Evolutionary conservation across 768 basidiomycete species (phyloP).

Genomic region (Lepiota subincarnata): DNA sequence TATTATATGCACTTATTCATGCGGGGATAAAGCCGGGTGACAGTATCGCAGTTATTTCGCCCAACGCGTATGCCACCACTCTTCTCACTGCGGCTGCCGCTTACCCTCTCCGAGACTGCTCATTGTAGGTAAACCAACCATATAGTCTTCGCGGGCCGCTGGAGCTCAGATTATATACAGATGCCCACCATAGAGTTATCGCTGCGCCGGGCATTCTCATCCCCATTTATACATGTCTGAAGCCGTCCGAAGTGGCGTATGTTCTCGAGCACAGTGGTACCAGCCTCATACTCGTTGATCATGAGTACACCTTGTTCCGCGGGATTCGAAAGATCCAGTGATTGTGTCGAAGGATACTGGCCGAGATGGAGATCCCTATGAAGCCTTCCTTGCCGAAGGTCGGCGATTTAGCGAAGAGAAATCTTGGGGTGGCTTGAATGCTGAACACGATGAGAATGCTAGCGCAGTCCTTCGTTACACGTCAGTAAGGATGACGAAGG

Average conservation of each 20-base stretch:
- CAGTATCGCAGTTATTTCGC: conserved; percentile 77
- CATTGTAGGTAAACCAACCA: conserved; percentile 53
- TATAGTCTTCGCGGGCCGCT: not conserved
- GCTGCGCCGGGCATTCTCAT: conserved; percentile 73
- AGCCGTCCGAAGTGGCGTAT: conserved; percentile 69
- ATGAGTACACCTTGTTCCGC: conserved; percentile 63
- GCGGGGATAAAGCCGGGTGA: conserved; percentile 76
- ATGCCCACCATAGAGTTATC: conserved; percentile 72
- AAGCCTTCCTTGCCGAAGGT: conserved; percentile 65
- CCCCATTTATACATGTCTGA: conserved; percentile 81
- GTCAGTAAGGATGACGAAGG: conserved; percentile 62
- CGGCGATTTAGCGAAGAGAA: conserved; percentile 62
- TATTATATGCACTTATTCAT: conserved; percentile 57
- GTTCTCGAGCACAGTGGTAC: conserved; percentile 78
- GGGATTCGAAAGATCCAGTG: conserved; percentile 42
- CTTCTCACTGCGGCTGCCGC: not conserved
- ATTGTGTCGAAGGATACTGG: conserved; percentile 74
- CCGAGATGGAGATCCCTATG: conserved; percentile 68
- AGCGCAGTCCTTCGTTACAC: conserved; percentile 73
- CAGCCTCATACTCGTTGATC: conserved; percentile 70
- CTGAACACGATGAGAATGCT: conserved; percentile 65
- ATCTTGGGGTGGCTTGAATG: conserved; percentile 74
- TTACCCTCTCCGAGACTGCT: conserved; percentile 41
- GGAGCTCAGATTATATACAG: conserved; percentile 29
- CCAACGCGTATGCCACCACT: conserved; percentile 62